These are phyloP conservation scores for Trichocladium uniseriatum DNA, from an alignment of 495 filamentous ascomycete genomes.

Conservation along the genomic window DNA sequence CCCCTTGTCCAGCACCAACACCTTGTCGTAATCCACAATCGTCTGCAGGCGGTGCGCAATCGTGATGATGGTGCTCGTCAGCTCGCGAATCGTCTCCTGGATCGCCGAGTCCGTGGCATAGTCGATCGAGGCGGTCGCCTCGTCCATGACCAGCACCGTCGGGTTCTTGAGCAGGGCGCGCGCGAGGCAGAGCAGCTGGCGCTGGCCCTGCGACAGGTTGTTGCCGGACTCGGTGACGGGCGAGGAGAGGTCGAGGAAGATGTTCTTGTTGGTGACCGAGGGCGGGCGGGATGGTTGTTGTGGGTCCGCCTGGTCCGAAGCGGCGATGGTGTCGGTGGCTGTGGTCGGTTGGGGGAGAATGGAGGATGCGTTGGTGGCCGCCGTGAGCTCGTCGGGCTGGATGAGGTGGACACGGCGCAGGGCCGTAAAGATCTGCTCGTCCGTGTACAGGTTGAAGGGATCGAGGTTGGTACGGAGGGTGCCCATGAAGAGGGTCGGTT, in stretches of 20 bases:
- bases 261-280: conserved; percentile 71
- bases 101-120: conserved; percentile 94
- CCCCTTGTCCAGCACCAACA: conserved; percentile 91
- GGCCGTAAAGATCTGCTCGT: conserved; percentile 82
- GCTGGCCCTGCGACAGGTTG: conserved; percentile 95
- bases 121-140: conserved; percentile 97
- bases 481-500: conserved; percentile 93
- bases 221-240: conserved; percentile 84
- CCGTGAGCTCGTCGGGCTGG: conserved; percentile 42
- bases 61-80: conserved; percentile 89
- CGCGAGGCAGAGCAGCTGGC: conserved; percentile 90
- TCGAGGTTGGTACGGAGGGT: conserved; percentile 94
- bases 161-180: conserved; percentile 87
- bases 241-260: conserved; percentile 81
- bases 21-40: conserved; percentile 96
- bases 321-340: conserved; percentile 7
- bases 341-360: conserved; percentile 12
- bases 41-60: conserved; percentile 97
- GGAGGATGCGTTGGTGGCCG: conserved; percentile 4
- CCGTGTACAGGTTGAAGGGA: conserved; percentile 83
- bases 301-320: not conserved
- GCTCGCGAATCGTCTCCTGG: conserved; percentile 85
- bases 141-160: conserved; percentile 94
- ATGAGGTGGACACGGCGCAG: conserved; percentile 89
- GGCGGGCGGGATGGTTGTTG: conserved; percentile 20